Percentiles rank a stretch among this genome's conserved stretches.
Evolutionary conservation across 148 eudicot genomes (phyloP).

Genomic region (Vaccinium vitisidaea): DNA sequence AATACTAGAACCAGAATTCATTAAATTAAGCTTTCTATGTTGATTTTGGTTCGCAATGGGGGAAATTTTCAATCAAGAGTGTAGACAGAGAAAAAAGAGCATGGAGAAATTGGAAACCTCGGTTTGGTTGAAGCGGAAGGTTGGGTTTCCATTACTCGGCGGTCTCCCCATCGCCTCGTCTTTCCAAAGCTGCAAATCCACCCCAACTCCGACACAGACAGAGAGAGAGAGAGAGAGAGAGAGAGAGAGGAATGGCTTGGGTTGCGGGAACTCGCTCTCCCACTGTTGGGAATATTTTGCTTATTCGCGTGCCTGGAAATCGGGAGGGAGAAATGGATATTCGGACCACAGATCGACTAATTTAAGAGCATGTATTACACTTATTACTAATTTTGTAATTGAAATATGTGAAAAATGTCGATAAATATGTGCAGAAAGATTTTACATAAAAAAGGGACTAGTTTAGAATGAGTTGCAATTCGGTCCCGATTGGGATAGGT

Average conservation of each 20-base stretch:
- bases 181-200: background rate
- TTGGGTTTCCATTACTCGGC: constrained; percentile 77
- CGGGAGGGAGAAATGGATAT: no score
- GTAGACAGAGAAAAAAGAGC: background rate
- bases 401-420: no score
- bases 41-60: background rate
- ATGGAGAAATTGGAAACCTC: constrained; percentile 42
- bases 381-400: no score
- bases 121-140: constrained; percentile 60
- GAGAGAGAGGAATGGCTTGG: background rate
- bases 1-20: background rate
- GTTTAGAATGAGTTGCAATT: no score
- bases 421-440: no score
- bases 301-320: no score
- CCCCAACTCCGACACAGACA: background rate
- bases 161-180: constrained; percentile 64
- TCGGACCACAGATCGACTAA: no score
- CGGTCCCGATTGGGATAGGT: no score
- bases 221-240: background rate
- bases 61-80: background rate
- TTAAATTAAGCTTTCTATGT: background rate
- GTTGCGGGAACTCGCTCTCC: no score
- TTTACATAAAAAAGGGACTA: no score
- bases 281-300: no score
- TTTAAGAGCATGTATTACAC: no score